Evolutionary conservation across 371 early-diverging fungal species (phyloP).

Genomic region (Mucor mucedo): DNA sequence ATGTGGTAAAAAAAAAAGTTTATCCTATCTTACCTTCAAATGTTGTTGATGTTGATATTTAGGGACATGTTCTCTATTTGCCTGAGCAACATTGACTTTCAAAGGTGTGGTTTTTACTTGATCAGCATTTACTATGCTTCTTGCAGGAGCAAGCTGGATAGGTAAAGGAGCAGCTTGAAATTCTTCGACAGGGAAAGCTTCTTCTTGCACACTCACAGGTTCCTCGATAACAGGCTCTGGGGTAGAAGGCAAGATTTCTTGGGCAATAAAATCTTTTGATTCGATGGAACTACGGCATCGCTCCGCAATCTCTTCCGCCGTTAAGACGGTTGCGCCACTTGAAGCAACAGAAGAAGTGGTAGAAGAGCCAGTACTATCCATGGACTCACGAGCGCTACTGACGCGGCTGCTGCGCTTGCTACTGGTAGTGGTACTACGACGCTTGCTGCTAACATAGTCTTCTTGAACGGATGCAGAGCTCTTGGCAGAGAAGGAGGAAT

Average conservation of each 20-base stretch:
- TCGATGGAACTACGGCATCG: conserved; percentile 5
- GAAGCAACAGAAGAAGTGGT: neutral
- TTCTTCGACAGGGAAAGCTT: neutral
- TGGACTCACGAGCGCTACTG: conserved; percentile 38
- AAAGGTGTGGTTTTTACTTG: conserved; percentile 4
- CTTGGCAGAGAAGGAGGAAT: neutral
- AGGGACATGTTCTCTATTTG: neutral
- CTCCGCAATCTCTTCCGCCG: conserved; percentile 15
- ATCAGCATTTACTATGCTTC: too few relatives aligned
- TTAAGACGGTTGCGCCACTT: neutral
- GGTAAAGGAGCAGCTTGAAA: neutral
- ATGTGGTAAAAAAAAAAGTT: neutral
- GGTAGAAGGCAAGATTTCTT: neutral
- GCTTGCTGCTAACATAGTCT: conserved; percentile 1
- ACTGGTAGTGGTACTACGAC: conserved; percentile 18
- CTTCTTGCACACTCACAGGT: neutral
- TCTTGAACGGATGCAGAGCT: conserved; percentile 4
- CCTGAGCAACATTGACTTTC: neutral
- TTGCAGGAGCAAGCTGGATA: too few relatives aligned
- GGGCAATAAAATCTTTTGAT: neutral
- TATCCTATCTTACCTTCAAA: conserved; percentile 1
- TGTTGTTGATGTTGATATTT: neutral
- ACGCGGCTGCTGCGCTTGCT: conserved; percentile 18
- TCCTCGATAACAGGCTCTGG: neutral
- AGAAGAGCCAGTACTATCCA: neutral